These are phyloP conservation scores for Mucor indicus DNA, from an alignment of 371 early-diverging fungal genomes.

Conservation along the genomic window DNA sequence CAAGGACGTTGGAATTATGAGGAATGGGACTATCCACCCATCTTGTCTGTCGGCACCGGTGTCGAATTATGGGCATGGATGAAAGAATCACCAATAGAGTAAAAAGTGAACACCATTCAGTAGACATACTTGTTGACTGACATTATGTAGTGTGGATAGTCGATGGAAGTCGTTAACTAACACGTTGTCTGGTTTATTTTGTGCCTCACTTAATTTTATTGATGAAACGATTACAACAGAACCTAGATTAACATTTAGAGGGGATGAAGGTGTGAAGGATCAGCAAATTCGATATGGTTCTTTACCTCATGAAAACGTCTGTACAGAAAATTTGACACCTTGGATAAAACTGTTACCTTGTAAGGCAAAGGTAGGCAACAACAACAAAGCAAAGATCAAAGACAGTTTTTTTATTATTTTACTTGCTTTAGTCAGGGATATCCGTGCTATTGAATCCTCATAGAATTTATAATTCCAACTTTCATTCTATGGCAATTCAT, in stretches of 20 bases:
- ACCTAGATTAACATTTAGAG: conserved; percentile 65
- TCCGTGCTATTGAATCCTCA: conserved; percentile 85
- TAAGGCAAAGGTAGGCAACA: conserved; percentile 63
- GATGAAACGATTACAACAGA: conserved; percentile 75
- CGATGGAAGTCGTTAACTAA: conserved; percentile 89
- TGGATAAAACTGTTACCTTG: conserved; percentile 96
- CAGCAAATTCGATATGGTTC: conserved; percentile 68
- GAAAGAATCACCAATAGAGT: conserved; percentile 48
- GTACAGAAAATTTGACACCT: conserved; percentile 97
- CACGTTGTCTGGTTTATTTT: conserved; percentile 89
- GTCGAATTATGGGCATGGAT: conserved; percentile 84
- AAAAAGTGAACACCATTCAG: not conserved
- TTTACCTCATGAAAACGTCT: conserved; percentile 89
- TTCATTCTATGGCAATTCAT: conserved; percentile 84
- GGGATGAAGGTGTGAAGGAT: conserved; percentile 2
- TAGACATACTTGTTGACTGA: not conserved
- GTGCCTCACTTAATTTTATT: conserved; percentile 93
- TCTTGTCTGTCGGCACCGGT: conserved; percentile 65
- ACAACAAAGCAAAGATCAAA: not conserved
- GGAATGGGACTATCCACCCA: conserved; percentile 72
- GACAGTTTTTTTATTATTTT: not conserved
- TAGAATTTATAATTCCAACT: conserved; percentile 84
- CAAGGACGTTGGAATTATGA: conserved; percentile 87
- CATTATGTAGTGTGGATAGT: conserved; percentile 48
- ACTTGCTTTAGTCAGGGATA: conserved; percentile 68